Evolutionary conservation across 139 green algal species (phyloP).

Genomic region (Trebouxia sp.): DNA sequence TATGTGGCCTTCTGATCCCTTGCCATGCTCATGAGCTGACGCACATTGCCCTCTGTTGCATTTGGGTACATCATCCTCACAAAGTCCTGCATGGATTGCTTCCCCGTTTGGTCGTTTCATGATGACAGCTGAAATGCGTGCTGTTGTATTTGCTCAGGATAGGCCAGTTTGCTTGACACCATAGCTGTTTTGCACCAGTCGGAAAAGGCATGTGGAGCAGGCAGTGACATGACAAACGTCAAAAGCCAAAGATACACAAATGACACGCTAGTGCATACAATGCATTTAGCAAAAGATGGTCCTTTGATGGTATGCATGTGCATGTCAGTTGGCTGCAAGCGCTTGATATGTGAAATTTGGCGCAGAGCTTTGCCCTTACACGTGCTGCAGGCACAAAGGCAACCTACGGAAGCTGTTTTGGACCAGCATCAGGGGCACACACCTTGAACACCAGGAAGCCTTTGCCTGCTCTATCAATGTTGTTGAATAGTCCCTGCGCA

Average conservation of each 20-base stretch:
- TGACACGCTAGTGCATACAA: not conserved
- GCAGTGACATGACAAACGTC: not conserved
- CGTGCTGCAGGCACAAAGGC: not conserved
- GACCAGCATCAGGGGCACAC: not conserved
- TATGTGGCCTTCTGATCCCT: not conserved
- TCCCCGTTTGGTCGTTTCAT: too few species aligned
- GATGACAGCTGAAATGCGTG: not conserved
- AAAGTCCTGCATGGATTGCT: not conserved
- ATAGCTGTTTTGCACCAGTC: not conserved
- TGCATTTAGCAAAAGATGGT: too few species aligned
- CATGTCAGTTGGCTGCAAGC: not conserved
- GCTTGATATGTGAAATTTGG: not conserved
- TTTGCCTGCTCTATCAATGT: slow-evolving; percentile 6
- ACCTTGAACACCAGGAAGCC: slow-evolving; percentile 26
- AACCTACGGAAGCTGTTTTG: not conserved
- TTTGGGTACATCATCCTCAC: slow-evolving; percentile 27
- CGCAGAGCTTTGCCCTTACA: not conserved
- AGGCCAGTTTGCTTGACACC: not conserved
- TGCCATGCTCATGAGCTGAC: slow-evolving; percentile 15
- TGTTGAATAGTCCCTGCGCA: slow-evolving; percentile 16
- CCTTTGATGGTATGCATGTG: too few species aligned
- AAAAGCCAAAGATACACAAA: not conserved
- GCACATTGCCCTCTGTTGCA: slow-evolving; percentile 4
- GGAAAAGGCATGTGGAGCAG: not conserved
- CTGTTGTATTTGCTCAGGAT: not conserved